Conservation (phyloP, 2,329 filamentous ascomycete species). For the Aspergillus pseudotamarii region DNA sequence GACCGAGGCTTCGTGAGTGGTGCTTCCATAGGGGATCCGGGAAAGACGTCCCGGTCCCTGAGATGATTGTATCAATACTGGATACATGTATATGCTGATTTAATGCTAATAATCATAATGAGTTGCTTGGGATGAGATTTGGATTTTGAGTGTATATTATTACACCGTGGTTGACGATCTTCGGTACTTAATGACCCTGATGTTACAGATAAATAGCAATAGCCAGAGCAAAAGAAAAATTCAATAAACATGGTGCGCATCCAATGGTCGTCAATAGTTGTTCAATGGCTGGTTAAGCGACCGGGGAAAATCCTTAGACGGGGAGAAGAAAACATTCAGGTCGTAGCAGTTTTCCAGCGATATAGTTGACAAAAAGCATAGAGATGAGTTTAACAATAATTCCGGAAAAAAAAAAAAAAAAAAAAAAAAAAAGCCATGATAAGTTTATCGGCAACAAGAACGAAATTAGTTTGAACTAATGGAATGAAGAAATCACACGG, state of each 20-base stretch:
- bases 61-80: conserved; percentile 10
- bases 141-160: background rate
- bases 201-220: conserved; percentile 4
- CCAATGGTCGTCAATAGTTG: background rate
- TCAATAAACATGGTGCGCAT: background rate
- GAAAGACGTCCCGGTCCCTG: background rate
- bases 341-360: background rate
- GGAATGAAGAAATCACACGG: background rate
- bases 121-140: background rate
- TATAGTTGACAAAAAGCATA: background rate
- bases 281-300: background rate
- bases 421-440: background rate
- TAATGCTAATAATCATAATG: conserved; percentile 7
- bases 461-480: background rate
- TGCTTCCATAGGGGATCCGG: conserved; percentile 16
- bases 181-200: conserved; percentile 1
- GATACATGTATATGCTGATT: background rate
- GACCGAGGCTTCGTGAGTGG: conserved; percentile 5
- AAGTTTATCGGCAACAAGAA: background rate
- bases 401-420: background rate
- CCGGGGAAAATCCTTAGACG: background rate
- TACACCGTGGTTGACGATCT: background rate
- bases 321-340: background rate
- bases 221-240: background rate
- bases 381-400: background rate